phyloP scores from a whole-genome alignment of 2,329 filamentous ascomycete genomes.

The Colletotrichum sp. region DNA sequence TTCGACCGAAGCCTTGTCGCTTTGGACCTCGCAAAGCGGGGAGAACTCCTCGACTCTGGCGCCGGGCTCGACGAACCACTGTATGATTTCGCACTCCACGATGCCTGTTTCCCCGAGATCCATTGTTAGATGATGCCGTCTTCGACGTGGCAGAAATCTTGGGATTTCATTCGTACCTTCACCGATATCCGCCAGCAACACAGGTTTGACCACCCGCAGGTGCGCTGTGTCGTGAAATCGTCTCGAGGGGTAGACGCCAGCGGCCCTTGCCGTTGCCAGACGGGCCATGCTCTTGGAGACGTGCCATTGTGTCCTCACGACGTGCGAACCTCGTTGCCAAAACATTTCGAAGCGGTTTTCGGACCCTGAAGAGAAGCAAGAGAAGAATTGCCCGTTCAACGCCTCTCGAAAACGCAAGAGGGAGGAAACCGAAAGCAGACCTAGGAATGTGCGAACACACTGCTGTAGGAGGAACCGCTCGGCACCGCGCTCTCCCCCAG shows the following conservation, averaged over 20 bases:
- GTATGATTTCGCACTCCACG: slow-evolving; percentile 97
- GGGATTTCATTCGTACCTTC: slow-evolving; percentile 62
- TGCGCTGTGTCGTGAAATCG: slow-evolving; percentile 57
- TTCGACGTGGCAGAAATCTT: not conserved
- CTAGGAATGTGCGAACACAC: slow-evolving; percentile 19
- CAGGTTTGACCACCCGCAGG: slow-evolving; percentile 73
- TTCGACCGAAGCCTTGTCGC: slow-evolving; percentile 89
- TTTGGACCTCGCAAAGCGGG: slow-evolving; percentile 96
- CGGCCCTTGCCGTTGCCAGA: slow-evolving; percentile 36
- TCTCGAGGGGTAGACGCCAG: slow-evolving; percentile 37
- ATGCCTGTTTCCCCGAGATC: slow-evolving; percentile 68
- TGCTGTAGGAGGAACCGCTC: not conserved
- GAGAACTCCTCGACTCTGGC: slow-evolving; percentile 98
- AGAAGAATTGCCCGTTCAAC: not conserved
- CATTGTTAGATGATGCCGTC: slow-evolving; percentile 20
- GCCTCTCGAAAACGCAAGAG: not conserved
- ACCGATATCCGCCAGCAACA: slow-evolving; percentile 83
- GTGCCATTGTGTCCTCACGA: slow-evolving; percentile 56
- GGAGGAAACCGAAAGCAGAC: not conserved
- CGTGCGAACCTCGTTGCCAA: slow-evolving; percentile 56
- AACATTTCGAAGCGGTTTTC: slow-evolving; percentile 50
- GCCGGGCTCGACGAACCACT: slow-evolving; percentile 98
- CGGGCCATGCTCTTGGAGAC: slow-evolving; percentile 45
- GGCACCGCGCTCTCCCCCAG: slow-evolving; percentile 2
- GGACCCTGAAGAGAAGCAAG: not conserved